Conservation (phyloP, 495 filamentous ascomycete species). For the Hypoxylon intermedium region DNA sequence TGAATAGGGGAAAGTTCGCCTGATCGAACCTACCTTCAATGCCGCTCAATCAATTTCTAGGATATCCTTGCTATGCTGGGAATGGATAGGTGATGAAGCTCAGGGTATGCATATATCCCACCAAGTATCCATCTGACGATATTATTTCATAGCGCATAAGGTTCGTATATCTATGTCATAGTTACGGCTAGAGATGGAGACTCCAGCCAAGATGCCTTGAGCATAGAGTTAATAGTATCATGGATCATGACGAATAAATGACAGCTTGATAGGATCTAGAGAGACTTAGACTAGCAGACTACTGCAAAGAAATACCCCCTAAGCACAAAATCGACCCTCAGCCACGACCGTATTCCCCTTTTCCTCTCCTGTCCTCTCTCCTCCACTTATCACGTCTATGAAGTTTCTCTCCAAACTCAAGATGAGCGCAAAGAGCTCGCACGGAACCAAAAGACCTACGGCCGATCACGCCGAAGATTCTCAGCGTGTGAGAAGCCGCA, state of each 20-base stretch:
- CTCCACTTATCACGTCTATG: no score
- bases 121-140: no score
- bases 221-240: not conserved
- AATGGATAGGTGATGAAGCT: no score
- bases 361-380: no score
- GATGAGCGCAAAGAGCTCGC: conserved; percentile 2
- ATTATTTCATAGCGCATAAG: no score
- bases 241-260: not conserved
- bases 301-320: no score
- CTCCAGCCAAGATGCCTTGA: not conserved
- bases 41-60: not conserved
- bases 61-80: no score
- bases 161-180: conserved; percentile 7
- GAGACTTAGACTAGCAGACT: not conserved
- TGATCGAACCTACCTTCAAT: not conserved
- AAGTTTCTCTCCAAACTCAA: no score
- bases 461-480: not conserved
- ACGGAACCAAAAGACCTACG: not conserved
- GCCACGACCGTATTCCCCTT: no score
- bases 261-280: not conserved
- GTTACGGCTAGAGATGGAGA: not conserved
- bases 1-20: not conserved
- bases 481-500: not conserved
- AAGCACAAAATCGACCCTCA: no score
- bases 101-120: no score